Evolutionary conservation across 2,329 filamentous ascomycete genomes (phyloP).

Genomic region (Cylindrodendrum hubeiense): DNA sequence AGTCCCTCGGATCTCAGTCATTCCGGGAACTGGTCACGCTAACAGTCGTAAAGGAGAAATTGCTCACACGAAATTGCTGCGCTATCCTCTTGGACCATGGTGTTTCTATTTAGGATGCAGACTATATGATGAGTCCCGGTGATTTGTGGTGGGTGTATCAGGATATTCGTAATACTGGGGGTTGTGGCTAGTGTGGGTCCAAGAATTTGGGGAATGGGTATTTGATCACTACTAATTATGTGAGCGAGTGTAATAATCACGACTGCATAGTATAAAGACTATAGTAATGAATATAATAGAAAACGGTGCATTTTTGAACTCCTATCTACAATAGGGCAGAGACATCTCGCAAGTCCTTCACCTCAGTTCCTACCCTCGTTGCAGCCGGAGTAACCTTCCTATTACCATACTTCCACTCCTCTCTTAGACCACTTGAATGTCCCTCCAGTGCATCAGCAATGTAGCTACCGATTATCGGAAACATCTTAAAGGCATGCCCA

Average conservation of each 20-base stretch:
- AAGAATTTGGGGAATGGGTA: not conserved
- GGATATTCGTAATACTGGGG: not conserved
- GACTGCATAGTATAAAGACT: no score
- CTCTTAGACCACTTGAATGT: conserved; percentile 22
- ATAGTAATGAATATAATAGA: no score
- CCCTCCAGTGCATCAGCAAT: conserved; percentile 40
- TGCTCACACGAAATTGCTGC: not conserved
- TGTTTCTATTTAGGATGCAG: not conserved
- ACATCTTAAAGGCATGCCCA: conserved; percentile 46
- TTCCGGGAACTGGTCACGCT: no score
- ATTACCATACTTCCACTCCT: conserved; percentile 35
- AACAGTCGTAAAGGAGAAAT: not conserved
- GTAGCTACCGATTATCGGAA: conserved; percentile 40
- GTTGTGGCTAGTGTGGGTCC: not conserved
- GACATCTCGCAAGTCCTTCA: conserved; percentile 39
- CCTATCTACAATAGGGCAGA: not conserved
- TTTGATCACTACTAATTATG: not conserved
- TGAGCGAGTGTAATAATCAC: not conserved
- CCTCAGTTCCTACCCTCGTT: conserved; percentile 33
- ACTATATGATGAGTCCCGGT: not conserved
- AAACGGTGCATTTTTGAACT: no score
- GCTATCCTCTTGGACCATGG: not conserved
- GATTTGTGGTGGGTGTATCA: not conserved
- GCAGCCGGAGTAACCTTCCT: conserved; percentile 30
- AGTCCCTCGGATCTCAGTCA: not conserved